Conservation (phyloP, 2,329 filamentous ascomycete species). For the Fusarium albidum region DNA sequence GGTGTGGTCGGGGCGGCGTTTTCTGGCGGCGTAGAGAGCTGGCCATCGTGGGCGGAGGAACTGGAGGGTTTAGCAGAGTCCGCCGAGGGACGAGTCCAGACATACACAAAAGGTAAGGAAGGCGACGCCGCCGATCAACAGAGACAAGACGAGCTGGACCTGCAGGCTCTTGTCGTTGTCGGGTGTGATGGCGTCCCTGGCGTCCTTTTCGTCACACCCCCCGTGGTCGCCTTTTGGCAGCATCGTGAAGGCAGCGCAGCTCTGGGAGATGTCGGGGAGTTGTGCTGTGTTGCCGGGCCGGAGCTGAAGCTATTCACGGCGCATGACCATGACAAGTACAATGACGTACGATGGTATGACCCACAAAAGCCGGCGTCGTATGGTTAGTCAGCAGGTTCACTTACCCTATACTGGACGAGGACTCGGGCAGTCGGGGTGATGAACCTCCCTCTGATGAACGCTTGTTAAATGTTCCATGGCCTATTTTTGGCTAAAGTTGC, state of each 20-base stretch:
- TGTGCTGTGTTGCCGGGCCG: conserved; percentile 30
- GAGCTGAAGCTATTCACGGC: conserved; percentile 27
- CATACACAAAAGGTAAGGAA: conserved; percentile 81
- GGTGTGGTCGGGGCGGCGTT: conserved; percentile 71
- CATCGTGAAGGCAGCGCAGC: conserved; percentile 21
- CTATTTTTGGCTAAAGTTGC: too few relatives aligned
- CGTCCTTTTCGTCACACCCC: not conserved
- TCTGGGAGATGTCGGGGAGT: conserved; percentile 8
- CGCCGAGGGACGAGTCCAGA: conserved; percentile 9
- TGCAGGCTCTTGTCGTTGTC: conserved; percentile 53
- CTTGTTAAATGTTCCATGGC: too few relatives aligned
- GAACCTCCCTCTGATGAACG: too few relatives aligned
- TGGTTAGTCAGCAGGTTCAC: conserved; percentile 3
- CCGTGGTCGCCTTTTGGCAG: not conserved
- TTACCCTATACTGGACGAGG: too few relatives aligned
- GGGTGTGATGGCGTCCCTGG: conserved; percentile 35
- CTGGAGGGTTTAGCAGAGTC: conserved; percentile 51
- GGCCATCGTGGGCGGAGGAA: conserved; percentile 91
- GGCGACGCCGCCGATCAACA: conserved; percentile 73
- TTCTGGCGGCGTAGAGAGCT: conserved; percentile 86
- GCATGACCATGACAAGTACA: conserved; percentile 18
- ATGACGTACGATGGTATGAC: conserved; percentile 29
- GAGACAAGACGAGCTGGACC: conserved; percentile 77
- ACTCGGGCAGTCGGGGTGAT: too few relatives aligned
- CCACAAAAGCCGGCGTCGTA: conserved; percentile 12